phyloP scores from a whole-genome alignment of 2,329 filamentous ascomycete genomes.

The Periconia sp. region DNA sequence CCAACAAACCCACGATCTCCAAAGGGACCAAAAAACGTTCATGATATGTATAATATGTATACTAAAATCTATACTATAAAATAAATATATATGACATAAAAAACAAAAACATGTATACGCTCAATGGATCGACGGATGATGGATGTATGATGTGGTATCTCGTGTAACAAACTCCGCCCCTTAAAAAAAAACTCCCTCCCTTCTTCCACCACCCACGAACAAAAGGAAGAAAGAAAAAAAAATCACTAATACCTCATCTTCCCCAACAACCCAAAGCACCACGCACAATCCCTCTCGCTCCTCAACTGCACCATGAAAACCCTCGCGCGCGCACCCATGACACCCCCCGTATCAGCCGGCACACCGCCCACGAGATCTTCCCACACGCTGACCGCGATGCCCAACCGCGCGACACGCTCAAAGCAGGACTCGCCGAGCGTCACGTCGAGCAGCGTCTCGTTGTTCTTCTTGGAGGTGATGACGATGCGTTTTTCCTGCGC shows the following conservation, averaged over 20 bases:
- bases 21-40: too few relatives aligned
- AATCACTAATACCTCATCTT: constrained; percentile 54
- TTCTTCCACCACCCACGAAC: too few relatives aligned
- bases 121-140: too few relatives aligned
- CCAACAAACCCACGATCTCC: too few relatives aligned
- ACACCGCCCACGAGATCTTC: constrained; percentile 62
- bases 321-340: constrained; percentile 55
- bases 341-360: constrained; percentile 60
- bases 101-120: too few relatives aligned
- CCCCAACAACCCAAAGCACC: constrained; percentile 52
- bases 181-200: too few relatives aligned
- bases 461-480: constrained; percentile 70
- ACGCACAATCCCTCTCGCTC: constrained; percentile 51
- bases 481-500: constrained; percentile 80
- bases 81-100: too few relatives aligned
- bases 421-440: constrained; percentile 84
- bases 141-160: too few relatives aligned
- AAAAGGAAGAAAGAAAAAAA: too few relatives aligned
- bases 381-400: constrained; percentile 88
- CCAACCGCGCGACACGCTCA: constrained; percentile 77
- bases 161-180: too few relatives aligned
- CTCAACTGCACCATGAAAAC: constrained; percentile 66
- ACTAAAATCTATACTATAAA: too few relatives aligned
- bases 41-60: too few relatives aligned
- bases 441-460: constrained; percentile 74